Conservation (phyloP, 805 yeast genomes). For the Lipomyces mesembrius region DNA sequence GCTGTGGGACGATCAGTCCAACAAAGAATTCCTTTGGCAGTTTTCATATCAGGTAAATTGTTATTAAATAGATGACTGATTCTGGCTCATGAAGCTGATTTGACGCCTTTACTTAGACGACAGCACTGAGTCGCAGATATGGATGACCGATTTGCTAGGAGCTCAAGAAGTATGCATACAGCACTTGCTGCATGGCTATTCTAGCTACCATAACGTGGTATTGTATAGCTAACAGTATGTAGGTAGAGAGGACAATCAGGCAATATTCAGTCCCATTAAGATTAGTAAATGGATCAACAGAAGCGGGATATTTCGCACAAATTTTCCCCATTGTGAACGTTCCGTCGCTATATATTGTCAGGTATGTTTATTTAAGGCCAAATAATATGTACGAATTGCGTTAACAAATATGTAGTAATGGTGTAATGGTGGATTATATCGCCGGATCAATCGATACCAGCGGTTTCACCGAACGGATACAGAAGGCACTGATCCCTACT, state of each 20-base stretch:
- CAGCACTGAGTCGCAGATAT: constrained; percentile 28
- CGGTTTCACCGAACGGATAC: constrained; percentile 15
- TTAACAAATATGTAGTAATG: constrained; percentile 34
- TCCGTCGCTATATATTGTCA: constrained; percentile 65
- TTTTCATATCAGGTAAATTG: constrained; percentile 31
- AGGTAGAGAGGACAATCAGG: constrained; percentile 35
- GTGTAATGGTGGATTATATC: constrained; percentile 24
- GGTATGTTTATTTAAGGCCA: constrained; percentile 20
- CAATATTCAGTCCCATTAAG: constrained; percentile 51
- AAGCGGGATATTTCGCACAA: constrained; percentile 57
- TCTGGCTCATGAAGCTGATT: neutral
- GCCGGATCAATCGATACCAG: constrained; percentile 26
- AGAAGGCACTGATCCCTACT: constrained; percentile 12
- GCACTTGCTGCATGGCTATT: neutral
- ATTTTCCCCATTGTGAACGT: constrained; percentile 57
- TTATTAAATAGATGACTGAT: neutral
- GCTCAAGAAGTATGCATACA: constrained; percentile 21
- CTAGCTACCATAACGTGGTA: constrained; percentile 2
- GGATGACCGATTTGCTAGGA: constrained; percentile 25
- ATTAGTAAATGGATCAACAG: constrained; percentile 50
- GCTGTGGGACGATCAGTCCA: constrained; percentile 34
- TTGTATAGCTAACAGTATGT: neutral
- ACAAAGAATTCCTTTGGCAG: constrained; percentile 29
- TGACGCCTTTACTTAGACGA: constrained; percentile 23
- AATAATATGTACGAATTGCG: neutral